Base-by-base conservation (phyloP, 2,329 filamentous ascomycete species). In the Paraphaeosphaeria sporulosa region DNA sequence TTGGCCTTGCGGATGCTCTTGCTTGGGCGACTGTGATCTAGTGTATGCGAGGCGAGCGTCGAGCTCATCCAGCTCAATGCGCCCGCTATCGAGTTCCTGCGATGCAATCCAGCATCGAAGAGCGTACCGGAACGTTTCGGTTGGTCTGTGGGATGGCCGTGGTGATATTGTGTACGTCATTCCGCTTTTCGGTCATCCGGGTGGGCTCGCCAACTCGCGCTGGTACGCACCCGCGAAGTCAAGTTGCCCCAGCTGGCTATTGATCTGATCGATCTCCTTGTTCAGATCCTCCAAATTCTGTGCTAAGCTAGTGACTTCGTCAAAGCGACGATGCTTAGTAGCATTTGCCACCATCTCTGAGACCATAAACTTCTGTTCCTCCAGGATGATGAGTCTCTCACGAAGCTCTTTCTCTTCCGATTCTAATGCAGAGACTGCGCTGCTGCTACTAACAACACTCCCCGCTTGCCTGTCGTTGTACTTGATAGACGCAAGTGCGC, bases 351-450 rank as follows among this genome's bases (percentile, higher is more conserved):
- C 87, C 93, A 96, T 96, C 68, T 92, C 89, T 40, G 89, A 87
- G 0, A 97, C 93, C 79, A 97, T 88, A 78, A 96, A 96, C 64
- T 89, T 90, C 76, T 97, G 94, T 78, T 97, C 94, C 76, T 97
- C 93, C 0, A 97, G 83, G 7, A 97, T 89, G 32, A 95, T 90
- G 13, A 97, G 81, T 4, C 88, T 84, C 71, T 97, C 93, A 17
- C 90, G 86, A 1, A 96, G 80, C 21, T 92, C 87, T 74, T 92
- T 94, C 76, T 97, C 93, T 73, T 97, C 93, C 0, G 86, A 87
- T 76, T 96, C 93, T 4, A 96, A 80, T 2, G 86, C 87, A 0
- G 87, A 89, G 15, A 90, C 80, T 15, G 83, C 83, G 62, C 83
- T 86, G 59, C 84, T 85, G 65, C 85, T 85, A 55, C 83, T 84